These are phyloP conservation scores for Danielia reshetovae DNA, from an alignment of 805 yeast species.

Conservation along the genomic window DNA sequence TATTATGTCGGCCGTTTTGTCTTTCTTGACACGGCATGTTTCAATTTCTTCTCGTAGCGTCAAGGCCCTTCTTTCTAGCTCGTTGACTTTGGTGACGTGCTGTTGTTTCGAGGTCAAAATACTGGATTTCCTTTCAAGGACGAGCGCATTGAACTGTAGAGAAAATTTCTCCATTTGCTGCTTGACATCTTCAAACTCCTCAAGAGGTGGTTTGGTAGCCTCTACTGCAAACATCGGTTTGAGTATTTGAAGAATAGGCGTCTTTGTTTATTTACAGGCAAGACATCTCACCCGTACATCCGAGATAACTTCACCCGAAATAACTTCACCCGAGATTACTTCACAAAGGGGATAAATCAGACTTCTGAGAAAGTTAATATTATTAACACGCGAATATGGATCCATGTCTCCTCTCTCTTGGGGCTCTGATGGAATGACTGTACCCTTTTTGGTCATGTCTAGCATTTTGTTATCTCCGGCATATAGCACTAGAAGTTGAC, in stretches of 20 bases:
- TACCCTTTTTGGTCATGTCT: too few relatives aligned
- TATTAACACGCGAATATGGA: too few relatives aligned
- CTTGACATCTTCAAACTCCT: constrained; percentile 35
- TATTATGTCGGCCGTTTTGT: constrained; percentile 25
- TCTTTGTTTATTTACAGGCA: background rate
- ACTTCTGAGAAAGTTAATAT: too few relatives aligned
- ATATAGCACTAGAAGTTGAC: too few relatives aligned
- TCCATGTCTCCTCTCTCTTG: too few relatives aligned
- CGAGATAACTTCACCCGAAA: too few relatives aligned
- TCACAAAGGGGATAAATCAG: too few relatives aligned
- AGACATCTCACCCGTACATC: background rate
- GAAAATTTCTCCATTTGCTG: constrained; percentile 37
- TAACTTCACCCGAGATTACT: too few relatives aligned
- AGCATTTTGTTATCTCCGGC: too few relatives aligned
- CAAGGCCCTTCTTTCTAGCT: constrained; percentile 26
- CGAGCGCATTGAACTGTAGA: constrained; percentile 30
- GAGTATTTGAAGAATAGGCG: background rate
- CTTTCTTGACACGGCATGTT: constrained; percentile 22
- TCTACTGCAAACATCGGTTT: constrained; percentile 3
- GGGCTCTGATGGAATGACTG: too few relatives aligned
- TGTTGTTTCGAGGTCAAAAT: constrained; percentile 32
- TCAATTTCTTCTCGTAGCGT: constrained; percentile 29
- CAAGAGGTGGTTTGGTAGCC: constrained; percentile 15
- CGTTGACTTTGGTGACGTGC: constrained; percentile 27
- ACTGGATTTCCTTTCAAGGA: constrained; percentile 29